phyloP scores from a whole-genome alignment of 2,329 filamentous ascomycete species.

The Akanthomyces lecanii region DNA sequence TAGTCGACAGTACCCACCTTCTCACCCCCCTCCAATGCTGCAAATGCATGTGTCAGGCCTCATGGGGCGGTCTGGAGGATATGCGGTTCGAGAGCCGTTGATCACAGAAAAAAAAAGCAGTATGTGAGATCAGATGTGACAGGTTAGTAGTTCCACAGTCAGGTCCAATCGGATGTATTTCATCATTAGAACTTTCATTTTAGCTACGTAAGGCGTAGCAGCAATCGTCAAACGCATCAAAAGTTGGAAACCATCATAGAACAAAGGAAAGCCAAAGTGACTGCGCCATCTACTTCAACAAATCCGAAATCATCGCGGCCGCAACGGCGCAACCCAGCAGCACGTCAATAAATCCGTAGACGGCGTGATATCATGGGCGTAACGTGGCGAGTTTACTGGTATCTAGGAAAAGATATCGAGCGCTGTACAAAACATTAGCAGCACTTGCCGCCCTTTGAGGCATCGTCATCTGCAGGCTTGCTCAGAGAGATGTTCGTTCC shows the following conservation, averaged over 20 bases:
- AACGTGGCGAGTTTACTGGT: conserved; percentile 6
- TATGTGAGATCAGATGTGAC: not conserved
- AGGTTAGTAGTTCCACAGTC: not conserved
- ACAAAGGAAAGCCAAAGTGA: conserved; percentile 38
- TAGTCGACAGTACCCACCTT: not conserved
- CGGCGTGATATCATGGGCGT: conserved; percentile 17
- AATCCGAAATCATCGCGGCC: conserved; percentile 32
- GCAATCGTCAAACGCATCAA: conserved; percentile 35
- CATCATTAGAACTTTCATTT: conserved; percentile 30
- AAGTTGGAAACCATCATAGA: conserved; percentile 34
- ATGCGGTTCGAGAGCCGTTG: not conserved
- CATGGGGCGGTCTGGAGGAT: not conserved
- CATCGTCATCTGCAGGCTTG: conserved; percentile 72
- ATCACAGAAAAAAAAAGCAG: not conserved
- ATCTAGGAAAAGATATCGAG: conserved; percentile 12
- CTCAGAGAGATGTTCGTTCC: conserved; percentile 82
- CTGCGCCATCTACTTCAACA: conserved; percentile 38
- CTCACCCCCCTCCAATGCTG: not conserved
- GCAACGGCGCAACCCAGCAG: conserved; percentile 24
- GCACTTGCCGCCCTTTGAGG: conserved; percentile 76
- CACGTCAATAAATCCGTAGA: not conserved
- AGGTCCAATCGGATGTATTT: not conserved
- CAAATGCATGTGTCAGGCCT: not conserved
- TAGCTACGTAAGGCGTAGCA: conserved; percentile 37
- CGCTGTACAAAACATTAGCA: conserved; percentile 49